Evolutionary conservation across 345 rosid genomes (phyloP), one percentile per base, ranked within the genome.

Genomic region (Passiflora organensis): DNA sequence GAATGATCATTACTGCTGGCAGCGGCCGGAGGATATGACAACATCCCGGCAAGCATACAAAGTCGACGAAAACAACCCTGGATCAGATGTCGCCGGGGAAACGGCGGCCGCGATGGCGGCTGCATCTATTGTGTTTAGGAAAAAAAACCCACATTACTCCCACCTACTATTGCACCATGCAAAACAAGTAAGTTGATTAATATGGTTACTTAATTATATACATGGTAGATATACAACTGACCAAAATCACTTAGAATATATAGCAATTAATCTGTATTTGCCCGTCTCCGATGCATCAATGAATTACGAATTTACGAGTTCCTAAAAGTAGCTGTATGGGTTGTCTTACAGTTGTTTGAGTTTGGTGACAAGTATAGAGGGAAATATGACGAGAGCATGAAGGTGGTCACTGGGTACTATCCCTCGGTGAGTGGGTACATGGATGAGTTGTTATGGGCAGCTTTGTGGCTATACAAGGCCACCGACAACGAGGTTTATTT

Each of bases 391-490:
- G 82, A 64, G 61, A 86, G 91, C 39, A 59, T 89, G 44, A 75
- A 64, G 47, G 91, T 74, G 63, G 99, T 77, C 74, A 89, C 77
- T 76, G 81, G 75, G 70, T 84, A 93, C 78, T 93, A 89, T 48
- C 76, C 87, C 51, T 93, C 99, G 56, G 93, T 86, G 72, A 93
- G 96, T 73, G 99, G 96, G 39, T 86, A 84, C 80, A 81, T 54
- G 83, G 99, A 93, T 51, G 99, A 93, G 83, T 72, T 93, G 78
- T 63, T 93, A 66, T 93, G 96, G 99, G 96, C 78, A 28, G 96
- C 91, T 47, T 64, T 83, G 78, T 93, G 99, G 99, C 77, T 93
- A 43, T 81, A 86, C 77, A 66, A 71, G 71, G 96, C 96, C 86
- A 89, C 99, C 87, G 89, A 83, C 89, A 68, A 47, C 14, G 81